These are phyloP conservation scores for Carex arenaria DNA, from an alignment of 202 grass and related monocot genomes.

Conservation along the genomic window DNA sequence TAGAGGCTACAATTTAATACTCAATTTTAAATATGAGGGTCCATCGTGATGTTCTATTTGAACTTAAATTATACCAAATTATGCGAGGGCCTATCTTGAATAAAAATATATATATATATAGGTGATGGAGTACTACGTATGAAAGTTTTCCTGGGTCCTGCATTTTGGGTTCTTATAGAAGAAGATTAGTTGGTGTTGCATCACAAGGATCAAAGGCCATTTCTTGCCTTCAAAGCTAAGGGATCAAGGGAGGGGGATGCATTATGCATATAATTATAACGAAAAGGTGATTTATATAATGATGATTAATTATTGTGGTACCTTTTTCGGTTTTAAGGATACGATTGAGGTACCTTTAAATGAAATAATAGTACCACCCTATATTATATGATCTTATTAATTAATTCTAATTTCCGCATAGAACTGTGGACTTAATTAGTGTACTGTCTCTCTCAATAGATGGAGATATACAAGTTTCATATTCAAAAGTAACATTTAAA, in stretches of 20 bases:
- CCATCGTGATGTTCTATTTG: neutral
- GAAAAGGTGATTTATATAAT: neutral
- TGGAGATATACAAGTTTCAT: too few relatives aligned
- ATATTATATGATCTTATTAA: too few relatives aligned
- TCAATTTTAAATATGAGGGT: too few relatives aligned
- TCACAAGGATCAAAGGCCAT: neutral
- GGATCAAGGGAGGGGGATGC: neutral
- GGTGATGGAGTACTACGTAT: neutral
- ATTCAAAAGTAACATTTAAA: too few relatives aligned
- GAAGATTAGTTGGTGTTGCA: neutral
- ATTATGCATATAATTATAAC: neutral
- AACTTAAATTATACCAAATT: neutral
- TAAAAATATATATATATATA: neutral
- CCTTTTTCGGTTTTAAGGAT: neutral
- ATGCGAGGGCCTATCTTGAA: neutral
- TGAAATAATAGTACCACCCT: too few relatives aligned
- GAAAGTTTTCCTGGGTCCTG: neutral
- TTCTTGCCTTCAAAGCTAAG: neutral
- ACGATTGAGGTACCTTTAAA: too few relatives aligned
- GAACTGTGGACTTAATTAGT: too few relatives aligned
- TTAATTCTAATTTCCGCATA: too few relatives aligned
- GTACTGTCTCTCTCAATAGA: too few relatives aligned
- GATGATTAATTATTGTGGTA: neutral
- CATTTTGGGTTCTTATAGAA: neutral
- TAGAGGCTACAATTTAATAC: too few relatives aligned